Percentiles rank a stretch among this genome's conserved stretches.
phyloP scores from a whole-genome alignment of 192 early-diverging fungal species.

The Podila verticillata region DNA sequence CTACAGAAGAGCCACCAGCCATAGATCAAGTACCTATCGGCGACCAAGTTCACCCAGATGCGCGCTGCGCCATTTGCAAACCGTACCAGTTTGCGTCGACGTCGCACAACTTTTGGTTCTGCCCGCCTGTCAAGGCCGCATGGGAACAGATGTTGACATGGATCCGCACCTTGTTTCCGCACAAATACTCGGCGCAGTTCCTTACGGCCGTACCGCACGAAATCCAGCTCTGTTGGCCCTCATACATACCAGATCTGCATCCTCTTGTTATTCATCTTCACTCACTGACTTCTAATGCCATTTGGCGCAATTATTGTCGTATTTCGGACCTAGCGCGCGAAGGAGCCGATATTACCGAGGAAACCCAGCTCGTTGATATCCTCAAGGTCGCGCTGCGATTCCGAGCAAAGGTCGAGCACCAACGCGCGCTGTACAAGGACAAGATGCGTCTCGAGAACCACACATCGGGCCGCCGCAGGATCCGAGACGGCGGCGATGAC shows the following conservation, averaged over 20 bases:
- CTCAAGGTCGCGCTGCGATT: neutral
- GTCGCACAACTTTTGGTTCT: no score
- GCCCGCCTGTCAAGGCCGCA: neutral
- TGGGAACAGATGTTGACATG: neutral
- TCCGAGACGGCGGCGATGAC: no score
- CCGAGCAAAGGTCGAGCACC: neutral
- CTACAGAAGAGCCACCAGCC: no score
- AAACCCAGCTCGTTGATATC: neutral
- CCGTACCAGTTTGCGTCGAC: no score
- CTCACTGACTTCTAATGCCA: neutral
- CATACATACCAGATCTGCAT: neutral
- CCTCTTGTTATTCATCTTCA: neutral
- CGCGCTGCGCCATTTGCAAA: no score
- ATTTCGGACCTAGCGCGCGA: neutral
- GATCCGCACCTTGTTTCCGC: neutral
- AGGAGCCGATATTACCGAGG: neutral
- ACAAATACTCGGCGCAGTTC: no score
- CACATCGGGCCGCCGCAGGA: neutral
- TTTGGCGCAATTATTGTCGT: neutral
- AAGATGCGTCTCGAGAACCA: neutral
- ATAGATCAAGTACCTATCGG: no score
- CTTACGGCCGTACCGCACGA: neutral
- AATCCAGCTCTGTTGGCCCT: neutral
- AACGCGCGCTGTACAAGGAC: neutral
- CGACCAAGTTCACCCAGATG: no score